Evolutionary conservation across 2,329 filamentous ascomycete genomes (phyloP).

Genomic region (Talaromyces sp.): DNA sequence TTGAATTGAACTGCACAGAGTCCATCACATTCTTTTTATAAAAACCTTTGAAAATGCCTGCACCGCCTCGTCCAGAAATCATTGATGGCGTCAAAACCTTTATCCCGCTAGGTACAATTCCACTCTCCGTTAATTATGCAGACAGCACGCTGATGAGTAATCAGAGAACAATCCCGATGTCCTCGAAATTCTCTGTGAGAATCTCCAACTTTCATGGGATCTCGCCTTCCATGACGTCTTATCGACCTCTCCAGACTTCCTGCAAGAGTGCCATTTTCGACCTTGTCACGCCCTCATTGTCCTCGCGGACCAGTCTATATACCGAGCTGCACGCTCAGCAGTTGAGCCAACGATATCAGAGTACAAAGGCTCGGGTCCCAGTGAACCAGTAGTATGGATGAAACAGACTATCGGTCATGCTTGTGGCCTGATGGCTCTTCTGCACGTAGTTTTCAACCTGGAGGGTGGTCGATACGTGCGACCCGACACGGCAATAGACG

Average conservation of each 20-base stretch:
- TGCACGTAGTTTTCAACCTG: constrained; percentile 53
- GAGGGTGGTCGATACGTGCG: constrained; percentile 21
- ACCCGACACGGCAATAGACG: constrained; percentile 3
- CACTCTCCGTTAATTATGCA: background rate
- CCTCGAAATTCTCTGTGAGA: constrained; percentile 48
- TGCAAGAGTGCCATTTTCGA: constrained; percentile 50
- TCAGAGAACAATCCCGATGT: constrained; percentile 57
- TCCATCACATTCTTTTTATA: background rate
- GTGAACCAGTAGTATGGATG: constrained; percentile 57
- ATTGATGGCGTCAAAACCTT: constrained; percentile 33
- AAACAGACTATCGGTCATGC: constrained; percentile 57
- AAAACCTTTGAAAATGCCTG: background rate
- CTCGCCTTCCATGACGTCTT: constrained; percentile 55
- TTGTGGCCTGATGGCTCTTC: constrained; percentile 56
- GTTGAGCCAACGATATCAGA: background rate
- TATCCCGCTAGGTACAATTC: constrained; percentile 29
- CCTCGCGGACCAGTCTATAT: background rate
- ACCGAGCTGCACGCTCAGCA: constrained; percentile 8
- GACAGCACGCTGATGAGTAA: constrained; percentile 21
- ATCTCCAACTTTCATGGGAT: constrained; percentile 47
- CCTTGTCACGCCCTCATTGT: constrained; percentile 48
- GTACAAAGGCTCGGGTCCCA: constrained; percentile 47
- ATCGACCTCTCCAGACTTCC: constrained; percentile 49
- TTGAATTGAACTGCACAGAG: background rate
- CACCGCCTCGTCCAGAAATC: constrained; percentile 16